Conservation (phyloP, 1,139 yeast species). For the Blastobotrys persicus region DNA sequence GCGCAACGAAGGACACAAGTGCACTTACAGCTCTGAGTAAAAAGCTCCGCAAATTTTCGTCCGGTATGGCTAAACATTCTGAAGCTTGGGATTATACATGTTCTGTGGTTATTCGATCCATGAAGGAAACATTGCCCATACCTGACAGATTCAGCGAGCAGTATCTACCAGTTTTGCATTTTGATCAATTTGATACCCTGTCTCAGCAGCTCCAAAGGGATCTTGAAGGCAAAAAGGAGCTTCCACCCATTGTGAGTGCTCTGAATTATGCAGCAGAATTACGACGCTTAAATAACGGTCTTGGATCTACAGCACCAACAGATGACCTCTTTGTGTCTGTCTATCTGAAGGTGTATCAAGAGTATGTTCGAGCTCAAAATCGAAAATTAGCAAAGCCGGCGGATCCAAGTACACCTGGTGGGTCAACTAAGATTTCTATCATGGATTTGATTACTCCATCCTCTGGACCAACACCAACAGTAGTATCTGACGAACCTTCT, state of each 20-base stretch:
- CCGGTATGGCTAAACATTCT: constrained; percentile 64
- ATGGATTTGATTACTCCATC: constrained; percentile 4
- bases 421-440: constrained; percentile 7
- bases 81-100: constrained; percentile 62
- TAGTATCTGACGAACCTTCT: no score
- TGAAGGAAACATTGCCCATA: constrained; percentile 47
- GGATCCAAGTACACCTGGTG: not conserved
- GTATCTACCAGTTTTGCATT: constrained; percentile 47
- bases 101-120: constrained; percentile 51
- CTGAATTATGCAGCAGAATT: constrained; percentile 55
- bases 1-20: constrained; percentile 54
- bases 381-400: not conserved
- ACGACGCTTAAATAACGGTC: constrained; percentile 73
- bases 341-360: constrained; percentile 49
- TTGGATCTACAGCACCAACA: constrained; percentile 73
- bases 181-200: constrained; percentile 43
- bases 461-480: not conserved
- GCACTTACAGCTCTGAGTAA: constrained; percentile 60
- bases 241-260: constrained; percentile 24
- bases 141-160: constrained; percentile 54
- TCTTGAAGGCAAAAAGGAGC: constrained; percentile 23
- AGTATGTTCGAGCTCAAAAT: constrained; percentile 7
- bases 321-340: constrained; percentile 72
- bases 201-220: constrained; percentile 25
- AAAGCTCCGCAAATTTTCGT: constrained; percentile 69